Evolutionary conservation across 2,329 filamentous ascomycete genomes (phyloP).

Genomic region (Metarhizium sp.): DNA sequence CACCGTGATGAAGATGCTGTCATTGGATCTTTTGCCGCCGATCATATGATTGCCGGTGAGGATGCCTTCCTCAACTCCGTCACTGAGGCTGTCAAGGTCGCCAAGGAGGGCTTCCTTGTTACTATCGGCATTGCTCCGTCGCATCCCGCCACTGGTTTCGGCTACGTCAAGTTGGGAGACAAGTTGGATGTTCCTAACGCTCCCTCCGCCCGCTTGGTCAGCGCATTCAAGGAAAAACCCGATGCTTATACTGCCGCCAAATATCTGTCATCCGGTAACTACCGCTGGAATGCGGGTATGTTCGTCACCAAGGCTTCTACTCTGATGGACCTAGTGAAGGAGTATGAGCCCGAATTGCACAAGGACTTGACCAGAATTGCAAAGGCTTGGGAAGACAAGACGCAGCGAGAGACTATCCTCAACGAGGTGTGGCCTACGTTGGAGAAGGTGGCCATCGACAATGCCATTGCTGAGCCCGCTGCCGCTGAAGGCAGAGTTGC

Average conservation of each 20-base stretch:
- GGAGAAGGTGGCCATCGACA: conserved; percentile 17
- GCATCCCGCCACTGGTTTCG: conserved; percentile 17
- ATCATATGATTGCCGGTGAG: conserved; percentile 18
- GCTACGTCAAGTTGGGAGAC: conserved; percentile 17
- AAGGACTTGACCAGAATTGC: conserved; percentile 13
- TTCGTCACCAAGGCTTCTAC: conserved; percentile 17
- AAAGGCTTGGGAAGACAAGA: conserved; percentile 15
- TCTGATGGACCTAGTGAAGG: conserved; percentile 15
- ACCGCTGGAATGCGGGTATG: conserved; percentile 19
- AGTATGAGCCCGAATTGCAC: conserved; percentile 14
- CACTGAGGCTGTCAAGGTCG: conserved; percentile 16
- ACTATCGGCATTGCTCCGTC: conserved; percentile 18
- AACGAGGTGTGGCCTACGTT: conserved; percentile 15
- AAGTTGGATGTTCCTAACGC: conserved; percentile 11
- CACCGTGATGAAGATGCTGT: conserved; percentile 15
- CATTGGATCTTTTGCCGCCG: conserved; percentile 17
- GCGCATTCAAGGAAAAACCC: conserved; percentile 18
- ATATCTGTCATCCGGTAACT: conserved; percentile 16
- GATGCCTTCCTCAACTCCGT: conserved; percentile 17
- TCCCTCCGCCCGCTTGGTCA: conserved; percentile 14
- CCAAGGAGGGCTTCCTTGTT: conserved; percentile 16
- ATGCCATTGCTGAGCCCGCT: conserved; percentile 17
- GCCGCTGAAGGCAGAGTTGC: conserved; percentile 17
- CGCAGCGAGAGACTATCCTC: conserved; percentile 10
- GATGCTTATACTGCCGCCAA: conserved; percentile 17